phyloP scores from a whole-genome alignment of 306 rosid genomes.

The Pachyrhizus erosus region DNA sequence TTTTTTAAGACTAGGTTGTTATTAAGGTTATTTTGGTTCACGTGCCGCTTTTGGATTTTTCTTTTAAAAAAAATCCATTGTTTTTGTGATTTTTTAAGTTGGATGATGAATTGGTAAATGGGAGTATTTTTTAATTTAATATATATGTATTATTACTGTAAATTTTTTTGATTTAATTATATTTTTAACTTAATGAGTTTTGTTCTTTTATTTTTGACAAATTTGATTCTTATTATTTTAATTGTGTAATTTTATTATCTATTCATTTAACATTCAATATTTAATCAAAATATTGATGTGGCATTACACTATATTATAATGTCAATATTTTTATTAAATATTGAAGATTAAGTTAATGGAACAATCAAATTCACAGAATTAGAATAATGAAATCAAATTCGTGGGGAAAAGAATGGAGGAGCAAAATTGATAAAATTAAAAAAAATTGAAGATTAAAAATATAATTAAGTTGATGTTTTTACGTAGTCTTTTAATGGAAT shows the following conservation, averaged over 20 bases:
- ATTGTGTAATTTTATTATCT: not conserved
- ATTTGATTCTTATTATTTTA: not conserved
- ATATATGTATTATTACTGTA: not conserved
- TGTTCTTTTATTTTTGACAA: not conserved
- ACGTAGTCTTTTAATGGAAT: not conserved
- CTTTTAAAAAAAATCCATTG: not conserved
- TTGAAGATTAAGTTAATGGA: not conserved
- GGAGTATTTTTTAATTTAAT: not conserved
- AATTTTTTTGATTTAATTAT: not conserved
- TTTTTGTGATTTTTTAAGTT: slow-evolving; percentile 26
- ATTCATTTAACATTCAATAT: not conserved
- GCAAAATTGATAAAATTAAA: not conserved
- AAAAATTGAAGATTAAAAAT: not conserved
- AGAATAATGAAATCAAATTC: not conserved
- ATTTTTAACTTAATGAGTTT: not conserved
- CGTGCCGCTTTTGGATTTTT: not conserved
- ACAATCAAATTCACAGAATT: not conserved
- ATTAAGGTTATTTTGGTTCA: slow-evolving; percentile 7
- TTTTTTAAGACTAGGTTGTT: slow-evolving; percentile 15
- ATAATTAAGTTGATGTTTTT: not conserved
- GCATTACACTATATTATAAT: fast-evolving
- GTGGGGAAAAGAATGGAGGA: not conserved
- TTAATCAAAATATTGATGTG: not conserved
- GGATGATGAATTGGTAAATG: slow-evolving; percentile 25
- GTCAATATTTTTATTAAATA: not conserved